Base-by-base conservation (phyloP, 2,329 filamentous ascomycete species). In the Epichloe scottii region DNA sequence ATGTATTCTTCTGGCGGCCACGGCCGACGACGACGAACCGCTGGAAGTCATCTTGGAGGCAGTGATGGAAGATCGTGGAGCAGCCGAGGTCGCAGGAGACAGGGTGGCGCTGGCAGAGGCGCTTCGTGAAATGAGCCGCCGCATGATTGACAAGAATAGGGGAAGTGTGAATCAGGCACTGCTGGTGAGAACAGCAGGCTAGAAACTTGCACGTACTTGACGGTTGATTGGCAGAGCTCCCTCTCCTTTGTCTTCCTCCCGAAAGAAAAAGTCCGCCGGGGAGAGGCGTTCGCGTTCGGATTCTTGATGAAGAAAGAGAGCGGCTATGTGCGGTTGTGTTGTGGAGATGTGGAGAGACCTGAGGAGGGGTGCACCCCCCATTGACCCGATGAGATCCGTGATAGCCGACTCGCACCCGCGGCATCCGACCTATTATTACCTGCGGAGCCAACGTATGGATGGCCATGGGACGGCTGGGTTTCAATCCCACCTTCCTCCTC, bases 1-100 rank as follows among this genome's bases (percentile, higher is more conserved):
- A 59, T 81, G 76, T 57, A 84, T 66, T 61, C 78, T 72, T 61
- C 78, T 70, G 49, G 70, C 66, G 53, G 76, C 73, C 47, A 68
- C 56, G 45, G 50, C 50, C 39, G 66, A 57, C 37, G 68, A 64
- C n/a, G 57, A 52, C 43, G 52, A 52, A 44, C 59, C 62, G 52
- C 58, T 60, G 48, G 68, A 63, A 23, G 67, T 56, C 59, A 71
- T 68, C 59, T 63, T 70, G 55, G 62, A 57, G 34, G 59, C 55
- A n/a, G 58, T 54, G 52, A 59, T 57, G 55, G 58, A 53, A 39
- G 55, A 58, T 55, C 57, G 60, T 49, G 55, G 58, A 50, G 54
- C 57, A 46, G 60, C 53, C 48, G 57, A 56, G 38, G 57, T 51
- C 56, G 59, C 58, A 51, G 61, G 58, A n/a, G 63, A 62, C 58